Evolutionary conservation across 495 filamentous ascomycete genomes (phyloP).

Genomic region (Penicillium odoratum): DNA sequence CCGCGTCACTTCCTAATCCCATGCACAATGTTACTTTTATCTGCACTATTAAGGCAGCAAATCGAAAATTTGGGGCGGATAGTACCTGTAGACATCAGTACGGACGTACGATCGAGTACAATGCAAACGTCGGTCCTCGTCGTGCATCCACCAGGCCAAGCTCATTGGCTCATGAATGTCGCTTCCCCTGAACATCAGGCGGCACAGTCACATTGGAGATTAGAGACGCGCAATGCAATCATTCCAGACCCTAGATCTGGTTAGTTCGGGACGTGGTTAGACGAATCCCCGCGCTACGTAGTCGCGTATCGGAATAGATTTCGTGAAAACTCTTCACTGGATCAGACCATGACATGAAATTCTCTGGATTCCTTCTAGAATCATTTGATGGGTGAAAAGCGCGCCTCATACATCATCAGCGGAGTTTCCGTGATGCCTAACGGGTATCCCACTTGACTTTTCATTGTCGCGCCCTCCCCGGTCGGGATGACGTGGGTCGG

Average conservation of each 20-base stretch:
- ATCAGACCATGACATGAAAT: not conserved
- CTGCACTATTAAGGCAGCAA: not conserved
- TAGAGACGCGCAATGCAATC: conserved; percentile 1
- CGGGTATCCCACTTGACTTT: not conserved
- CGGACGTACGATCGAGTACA: not conserved
- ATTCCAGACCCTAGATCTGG: not conserved
- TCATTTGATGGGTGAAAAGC: not conserved
- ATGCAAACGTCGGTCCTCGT: not conserved
- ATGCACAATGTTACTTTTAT: not conserved
- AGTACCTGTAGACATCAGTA: not conserved
- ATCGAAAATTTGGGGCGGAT: not conserved
- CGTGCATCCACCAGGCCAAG: not conserved
- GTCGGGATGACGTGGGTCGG: conserved; percentile 5
- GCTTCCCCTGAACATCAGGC: not conserved
- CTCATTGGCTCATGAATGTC: not conserved
- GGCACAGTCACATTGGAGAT: not conserved
- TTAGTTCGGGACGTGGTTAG: conserved; percentile 5
- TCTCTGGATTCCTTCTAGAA: not conserved
- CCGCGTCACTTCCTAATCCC: not conserved
- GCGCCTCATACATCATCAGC: not conserved
- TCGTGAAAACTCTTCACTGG: not conserved
- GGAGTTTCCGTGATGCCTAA: not conserved
- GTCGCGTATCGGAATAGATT: not conserved
- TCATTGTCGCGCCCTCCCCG: not conserved
- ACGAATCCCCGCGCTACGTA: not conserved